Evolutionary conservation across 306 rosid species (phyloP).

Genomic region (Quercus wislizeni): DNA sequence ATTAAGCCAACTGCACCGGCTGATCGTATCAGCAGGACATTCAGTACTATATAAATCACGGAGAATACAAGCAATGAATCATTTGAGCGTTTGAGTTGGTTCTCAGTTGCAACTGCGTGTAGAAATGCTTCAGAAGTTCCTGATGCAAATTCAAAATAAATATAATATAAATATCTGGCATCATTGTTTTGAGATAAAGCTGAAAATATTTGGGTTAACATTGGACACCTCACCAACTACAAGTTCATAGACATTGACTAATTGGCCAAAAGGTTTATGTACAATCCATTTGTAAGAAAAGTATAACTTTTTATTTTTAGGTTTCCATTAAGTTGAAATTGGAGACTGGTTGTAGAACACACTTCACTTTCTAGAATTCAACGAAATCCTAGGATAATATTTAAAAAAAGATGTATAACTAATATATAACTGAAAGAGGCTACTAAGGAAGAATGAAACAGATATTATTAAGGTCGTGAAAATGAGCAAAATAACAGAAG

Average conservation of each 20-base stretch:
- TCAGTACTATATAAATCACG: slow-evolving; percentile 67
- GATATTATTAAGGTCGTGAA: not conserved
- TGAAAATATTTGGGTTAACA: slow-evolving; percentile 14
- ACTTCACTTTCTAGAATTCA: not conserved
- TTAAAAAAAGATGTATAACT: not conserved
- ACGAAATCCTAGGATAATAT: not conserved
- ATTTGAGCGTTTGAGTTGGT: slow-evolving; percentile 79
- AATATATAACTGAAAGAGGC: not conserved
- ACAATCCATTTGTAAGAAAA: not conserved
- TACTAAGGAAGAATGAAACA: not conserved
- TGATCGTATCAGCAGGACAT: slow-evolving; percentile 57
- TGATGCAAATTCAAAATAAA: slow-evolving; percentile 31
- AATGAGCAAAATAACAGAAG: slow-evolving; percentile 8
- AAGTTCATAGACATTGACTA: not conserved
- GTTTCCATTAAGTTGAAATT: not conserved
- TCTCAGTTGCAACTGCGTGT: slow-evolving; percentile 88
- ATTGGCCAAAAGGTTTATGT: not conserved
- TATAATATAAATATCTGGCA: slow-evolving; percentile 1
- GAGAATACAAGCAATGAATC: slow-evolving; percentile 72
- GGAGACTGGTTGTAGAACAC: not conserved
- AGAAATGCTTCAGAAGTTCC: slow-evolving; percentile 96
- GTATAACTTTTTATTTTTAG: not conserved
- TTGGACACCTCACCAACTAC: not conserved
- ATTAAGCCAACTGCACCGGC: slow-evolving; percentile 92
- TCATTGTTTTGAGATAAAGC: not conserved